A percentile compares a stretch with the other conserved stretches of the same genome.
Conservation (phyloP, 2,329 filamentous ascomycete species). For the Apiospora koreana region DNA sequence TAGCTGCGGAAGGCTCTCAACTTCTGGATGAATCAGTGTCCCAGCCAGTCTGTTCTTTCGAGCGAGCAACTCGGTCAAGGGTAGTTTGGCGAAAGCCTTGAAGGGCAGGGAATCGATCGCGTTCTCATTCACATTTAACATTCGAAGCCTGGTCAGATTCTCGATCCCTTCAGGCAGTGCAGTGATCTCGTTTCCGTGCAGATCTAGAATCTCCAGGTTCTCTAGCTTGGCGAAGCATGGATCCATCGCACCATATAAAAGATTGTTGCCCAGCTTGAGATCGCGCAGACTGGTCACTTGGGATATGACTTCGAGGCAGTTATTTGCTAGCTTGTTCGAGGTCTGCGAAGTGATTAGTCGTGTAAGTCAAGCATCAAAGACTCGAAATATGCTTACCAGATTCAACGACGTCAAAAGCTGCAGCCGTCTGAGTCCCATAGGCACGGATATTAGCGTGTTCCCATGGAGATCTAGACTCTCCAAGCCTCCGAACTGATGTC, state of each 20-base stretch:
- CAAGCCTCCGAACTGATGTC: slow-evolving; percentile 78
- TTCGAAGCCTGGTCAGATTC: slow-evolving; percentile 68
- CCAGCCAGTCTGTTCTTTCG: slow-evolving; percentile 79
- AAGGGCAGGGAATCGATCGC: slow-evolving; percentile 72
- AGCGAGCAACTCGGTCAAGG: slow-evolving; percentile 72
- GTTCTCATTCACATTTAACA: slow-evolving; percentile 81
- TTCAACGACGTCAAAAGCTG: slow-evolving; percentile 79
- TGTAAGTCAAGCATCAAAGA: not conserved
- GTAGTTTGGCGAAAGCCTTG: slow-evolving; percentile 64
- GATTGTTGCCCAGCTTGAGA: slow-evolving; percentile 78
- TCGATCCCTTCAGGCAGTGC: slow-evolving; percentile 67
- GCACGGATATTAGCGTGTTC: slow-evolving; percentile 73
- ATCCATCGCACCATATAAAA: slow-evolving; percentile 68
- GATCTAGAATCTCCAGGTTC: slow-evolving; percentile 76
- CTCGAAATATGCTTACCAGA: slow-evolving; percentile 55
- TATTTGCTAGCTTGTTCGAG: slow-evolving; percentile 76
- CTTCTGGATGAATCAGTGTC: slow-evolving; percentile 65
- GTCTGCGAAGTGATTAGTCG: slow-evolving; percentile 49
- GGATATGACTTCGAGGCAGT: slow-evolving; percentile 70
- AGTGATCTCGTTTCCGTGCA: slow-evolving; percentile 79
- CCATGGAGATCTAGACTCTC: slow-evolving; percentile 85
- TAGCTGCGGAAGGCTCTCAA: slow-evolving; percentile 61
- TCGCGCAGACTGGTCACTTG: slow-evolving; percentile 75
- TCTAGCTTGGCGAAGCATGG: slow-evolving; percentile 62
- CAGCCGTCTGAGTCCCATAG: slow-evolving; percentile 73